Evolutionary conservation across 2,329 filamentous ascomycete genomes (phyloP), one percentile per base, ranked within the genome.

Genomic region (Penicillium italicum): DNA sequence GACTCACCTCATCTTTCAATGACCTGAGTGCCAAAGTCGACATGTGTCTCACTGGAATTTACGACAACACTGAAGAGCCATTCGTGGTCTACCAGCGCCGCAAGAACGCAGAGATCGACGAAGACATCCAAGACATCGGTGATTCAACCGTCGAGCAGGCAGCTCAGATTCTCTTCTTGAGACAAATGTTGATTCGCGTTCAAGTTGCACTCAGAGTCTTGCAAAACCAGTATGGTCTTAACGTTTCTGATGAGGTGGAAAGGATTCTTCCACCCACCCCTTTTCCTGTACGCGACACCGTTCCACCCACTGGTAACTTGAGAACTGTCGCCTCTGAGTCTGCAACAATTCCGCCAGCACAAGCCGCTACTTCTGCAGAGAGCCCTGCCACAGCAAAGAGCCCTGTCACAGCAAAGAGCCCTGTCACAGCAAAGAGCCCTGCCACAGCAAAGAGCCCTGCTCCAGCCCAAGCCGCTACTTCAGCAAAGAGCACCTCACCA

Each of bases 11-110:
- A 1, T 43, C 57, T 0, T 50, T 48, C 18, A 45, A 53, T 16
- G 53, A 61, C 33, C 24, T 65, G 22, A 45, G 44, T 11, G 16
- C 37, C 11, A 62, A 54, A 18, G 54, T 47, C 6, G 53, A 60
- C 28, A 34, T 24, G 26, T 50, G 48, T n/a, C 36, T 43, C 16
- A 7, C 14, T 6, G 37, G 37, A 10, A 30, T 34, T 14, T 42
- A 20, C 16, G 48, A 50, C 9, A 43, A 43, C 11, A 33, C 48
- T 20, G 26, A 18, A 9, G 37, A 50, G 16, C 14, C 37, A 11
- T 54, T 62, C 33, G 51, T 58, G 16, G 53, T 43, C 7, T 44
- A 51, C 16, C 59, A 62, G 8, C 34, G 31, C 1, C 46, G 50
- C 20, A 60, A 53, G 42, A 58, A 57, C 5, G 18, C 22, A 1